A percentile compares a stretch with the other conserved stretches of the same genome.
Evolutionary conservation across 2,329 filamentous ascomycete species (phyloP).

Genomic region (Xylariaceae sp.): DNA sequence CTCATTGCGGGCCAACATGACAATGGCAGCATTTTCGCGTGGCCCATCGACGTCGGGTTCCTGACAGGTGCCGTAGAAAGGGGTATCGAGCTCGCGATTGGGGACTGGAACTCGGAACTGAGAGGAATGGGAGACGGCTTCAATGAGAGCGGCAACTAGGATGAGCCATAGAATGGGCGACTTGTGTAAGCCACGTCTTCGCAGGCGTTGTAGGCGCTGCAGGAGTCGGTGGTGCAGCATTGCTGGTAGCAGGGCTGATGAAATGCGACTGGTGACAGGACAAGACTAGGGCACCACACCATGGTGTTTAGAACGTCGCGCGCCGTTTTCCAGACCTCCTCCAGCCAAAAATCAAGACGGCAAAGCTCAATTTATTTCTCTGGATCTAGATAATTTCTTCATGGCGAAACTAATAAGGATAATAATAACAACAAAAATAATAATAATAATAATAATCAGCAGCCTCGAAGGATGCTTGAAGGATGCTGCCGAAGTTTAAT

Average conservation of each 20-base stretch:
- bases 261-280: background rate
- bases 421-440: too few species aligned
- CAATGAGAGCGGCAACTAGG: constrained; percentile 34
- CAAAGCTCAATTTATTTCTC: too few species aligned
- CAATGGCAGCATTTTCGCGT: constrained; percentile 53
- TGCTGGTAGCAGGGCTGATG: background rate
- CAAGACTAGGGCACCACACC: too few species aligned
- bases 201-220: constrained; percentile 34
- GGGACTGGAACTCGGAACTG: constrained; percentile 37
- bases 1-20: constrained; percentile 55
- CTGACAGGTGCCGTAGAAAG: constrained; percentile 38
- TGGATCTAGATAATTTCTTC: too few species aligned
- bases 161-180: constrained; percentile 39
- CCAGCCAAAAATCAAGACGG: too few species aligned
- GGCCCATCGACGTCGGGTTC: constrained; percentile 34
- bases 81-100: constrained; percentile 36
- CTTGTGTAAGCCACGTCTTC: constrained; percentile 36
- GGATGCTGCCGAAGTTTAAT: too few species aligned
- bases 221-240: constrained; percentile 32
- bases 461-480: too few species aligned
- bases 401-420: too few species aligned
- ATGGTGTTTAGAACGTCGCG: background rate
- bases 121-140: constrained; percentile 32
- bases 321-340: too few species aligned
- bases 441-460: too few species aligned